Evolutionary conservation across 306 rosid species (phyloP).

Genomic region (Styphnolobium japonicum): DNA sequence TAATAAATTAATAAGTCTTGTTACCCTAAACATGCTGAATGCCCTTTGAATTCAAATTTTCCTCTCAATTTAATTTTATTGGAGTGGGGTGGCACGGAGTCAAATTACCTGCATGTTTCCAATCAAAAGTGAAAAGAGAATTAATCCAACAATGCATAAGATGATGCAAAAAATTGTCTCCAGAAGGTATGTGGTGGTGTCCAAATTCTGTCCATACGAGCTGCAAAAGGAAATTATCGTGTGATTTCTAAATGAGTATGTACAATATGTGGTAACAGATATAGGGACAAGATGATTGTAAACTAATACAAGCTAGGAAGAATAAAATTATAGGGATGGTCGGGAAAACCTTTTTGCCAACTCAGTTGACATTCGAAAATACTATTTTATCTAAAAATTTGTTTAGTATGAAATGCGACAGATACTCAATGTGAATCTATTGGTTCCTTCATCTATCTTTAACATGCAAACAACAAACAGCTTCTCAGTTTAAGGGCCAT

Average conservation of each 20-base stretch:
- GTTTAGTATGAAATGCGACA: too few relatives aligned
- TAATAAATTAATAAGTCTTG: not conserved
- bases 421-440: not conserved
- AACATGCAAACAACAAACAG: not conserved
- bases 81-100: too few relatives aligned
- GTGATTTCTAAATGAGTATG: not conserved
- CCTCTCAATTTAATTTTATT: too few relatives aligned
- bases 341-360: too few relatives aligned
- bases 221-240: constrained; percentile 16
- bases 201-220: constrained; percentile 55
- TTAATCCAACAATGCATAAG: constrained; percentile 45
- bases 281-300: not conserved
- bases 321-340: not conserved
- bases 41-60: too few relatives aligned
- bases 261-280: not conserved
- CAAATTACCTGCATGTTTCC: constrained; percentile 74
- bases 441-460: not conserved
- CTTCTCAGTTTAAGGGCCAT: not conserved
- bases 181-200: constrained; percentile 46
- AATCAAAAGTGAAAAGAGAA: constrained; percentile 50
- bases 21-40: not conserved
- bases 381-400: not conserved
- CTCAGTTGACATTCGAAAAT: not conserved
- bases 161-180: constrained; percentile 55
- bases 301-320: not conserved